These are phyloP conservation scores for Mangifera indica DNA, from an alignment of 345 rosid genomes.

Conservation along the genomic window DNA sequence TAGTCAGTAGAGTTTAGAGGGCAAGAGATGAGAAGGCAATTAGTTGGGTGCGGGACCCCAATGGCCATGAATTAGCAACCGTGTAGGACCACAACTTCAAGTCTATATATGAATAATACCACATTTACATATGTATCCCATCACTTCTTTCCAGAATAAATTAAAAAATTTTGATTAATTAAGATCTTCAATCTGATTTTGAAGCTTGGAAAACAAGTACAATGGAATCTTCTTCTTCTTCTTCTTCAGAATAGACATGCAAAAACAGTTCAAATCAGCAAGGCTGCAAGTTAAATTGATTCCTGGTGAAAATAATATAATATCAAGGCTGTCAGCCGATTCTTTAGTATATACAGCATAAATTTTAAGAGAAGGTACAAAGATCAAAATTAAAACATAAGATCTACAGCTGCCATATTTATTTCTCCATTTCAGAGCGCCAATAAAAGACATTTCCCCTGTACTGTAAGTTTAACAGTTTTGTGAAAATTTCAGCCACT, in stretches of 20 bases:
- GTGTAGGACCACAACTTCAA: slow-evolving; percentile 27
- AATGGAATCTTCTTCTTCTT: too few species aligned
- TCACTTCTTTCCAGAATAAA: not conserved
- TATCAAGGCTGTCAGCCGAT: not conserved
- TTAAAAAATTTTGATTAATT: too few species aligned
- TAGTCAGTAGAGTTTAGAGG: not conserved
- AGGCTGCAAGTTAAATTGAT: not conserved
- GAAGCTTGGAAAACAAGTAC: too few species aligned
- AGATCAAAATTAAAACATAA: not conserved
- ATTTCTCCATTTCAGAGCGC: slow-evolving; percentile 10
- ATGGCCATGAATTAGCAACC: not conserved
- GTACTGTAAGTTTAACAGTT: too few species aligned
- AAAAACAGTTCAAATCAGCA: not conserved
- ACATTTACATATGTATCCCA: not conserved
- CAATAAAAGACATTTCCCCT: not conserved
- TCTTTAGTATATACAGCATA: not conserved
- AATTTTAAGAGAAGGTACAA: slow-evolving; percentile 2
- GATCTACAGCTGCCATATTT: slow-evolving; percentile 16
- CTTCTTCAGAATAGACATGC: not conserved
- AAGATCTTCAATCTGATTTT: too few species aligned
- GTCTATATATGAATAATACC: too few species aligned
- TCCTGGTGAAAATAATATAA: not conserved
- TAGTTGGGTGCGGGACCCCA: slow-evolving; percentile 39
- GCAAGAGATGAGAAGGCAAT: slow-evolving; percentile 14
- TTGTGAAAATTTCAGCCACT: slow-evolving; percentile 5